phyloP scores from a whole-genome alignment of 257 asterid species.

The Fraxinus pennsylvanica region DNA sequence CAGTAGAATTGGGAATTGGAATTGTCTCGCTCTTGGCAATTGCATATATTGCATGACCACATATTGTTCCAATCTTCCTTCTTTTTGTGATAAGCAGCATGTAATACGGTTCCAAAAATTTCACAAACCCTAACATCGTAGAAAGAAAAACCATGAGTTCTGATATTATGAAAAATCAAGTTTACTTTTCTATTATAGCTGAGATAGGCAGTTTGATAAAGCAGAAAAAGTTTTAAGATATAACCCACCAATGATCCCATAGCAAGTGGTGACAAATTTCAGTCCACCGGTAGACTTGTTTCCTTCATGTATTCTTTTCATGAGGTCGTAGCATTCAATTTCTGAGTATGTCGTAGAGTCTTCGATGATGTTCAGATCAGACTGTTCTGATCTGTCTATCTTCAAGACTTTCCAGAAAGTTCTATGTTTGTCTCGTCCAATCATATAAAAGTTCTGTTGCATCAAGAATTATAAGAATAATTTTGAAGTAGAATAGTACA shows the following conservation, averaged over 20 bases:
- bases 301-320: slow-evolving; percentile 74
- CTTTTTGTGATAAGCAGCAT: slow-evolving; percentile 85
- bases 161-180: not conserved
- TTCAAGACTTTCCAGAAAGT: slow-evolving; percentile 80
- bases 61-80: slow-evolving; percentile 75
- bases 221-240: slow-evolving; percentile 2
- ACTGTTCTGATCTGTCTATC: slow-evolving; percentile 71
- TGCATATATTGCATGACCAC: slow-evolving; percentile 92
- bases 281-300: slow-evolving; percentile 85
- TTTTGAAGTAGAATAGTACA: not conserved
- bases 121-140: slow-evolving; percentile 65
- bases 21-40: slow-evolving; percentile 76
- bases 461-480: slow-evolving; percentile 18
- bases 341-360: slow-evolving; percentile 73
- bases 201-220: not conserved
- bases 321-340: slow-evolving; percentile 66
- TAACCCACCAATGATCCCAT: slow-evolving; percentile 83
- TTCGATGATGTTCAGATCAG: slow-evolving; percentile 64
- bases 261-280: slow-evolving; percentile 75
- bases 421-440: slow-evolving; percentile 76
- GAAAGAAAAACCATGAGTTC: slow-evolving; percentile 20
- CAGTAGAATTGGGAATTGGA: slow-evolving; percentile 64
- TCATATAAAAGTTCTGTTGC: slow-evolving; percentile 76
- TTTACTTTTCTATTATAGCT: not conserved
- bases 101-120: slow-evolving; percentile 90